Base-by-base conservation (phyloP, 176 grass and related monocot species). In the Cenchrus purpureus region DNA sequence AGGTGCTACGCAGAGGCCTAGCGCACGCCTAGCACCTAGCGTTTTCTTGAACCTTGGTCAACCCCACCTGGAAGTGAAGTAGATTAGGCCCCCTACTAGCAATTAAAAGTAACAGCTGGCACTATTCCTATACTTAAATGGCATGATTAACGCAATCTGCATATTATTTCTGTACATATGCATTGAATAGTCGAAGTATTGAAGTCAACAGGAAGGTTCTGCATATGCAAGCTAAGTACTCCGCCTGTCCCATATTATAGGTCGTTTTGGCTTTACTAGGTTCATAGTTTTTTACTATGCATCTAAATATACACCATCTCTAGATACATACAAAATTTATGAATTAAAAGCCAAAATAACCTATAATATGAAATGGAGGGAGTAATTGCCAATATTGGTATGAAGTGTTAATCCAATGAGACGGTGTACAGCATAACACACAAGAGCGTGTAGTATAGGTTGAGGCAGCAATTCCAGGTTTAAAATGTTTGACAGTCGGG, bases 151-250 rank as follows among this genome's bases (percentile, higher is more conserved):
- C 76, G 31, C 19, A 84, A 22, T 11, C 7, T 56, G 13, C 10
- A 12, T 25, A 16, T 31, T 77, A 40, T 48, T 83, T 65, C 31
- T 25, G 16, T 8, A 72, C 19, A 63, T 43, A 62, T 61, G 20
- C 4, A 5, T 25, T 29, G 5, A 51, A 71, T 28, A 71, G 9
- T 42, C 48, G 68, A 72, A 78, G 0, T 51, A 32, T 8, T 51
- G 8, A 78, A 86, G 3, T 63, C 46, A 63, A 51, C 28, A 22
- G 32, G 20, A 77, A 84, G 34, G 10, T 45, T 84, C 32, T 55
- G 32, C 46, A 65, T 51, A 71, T 42, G 64, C 14, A 37, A 76
- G 60, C 44, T 40, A 56, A 56, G 5, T 46, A 51, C 31, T 32
- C 37, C 37, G 3, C 4, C 37, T 57, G 15, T 20, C 45, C 5